A percentile compares a stretch with the other conserved stretches of the same genome.
Conservation (phyloP, 306 rosid species). For the Carpinus fangiana region DNA sequence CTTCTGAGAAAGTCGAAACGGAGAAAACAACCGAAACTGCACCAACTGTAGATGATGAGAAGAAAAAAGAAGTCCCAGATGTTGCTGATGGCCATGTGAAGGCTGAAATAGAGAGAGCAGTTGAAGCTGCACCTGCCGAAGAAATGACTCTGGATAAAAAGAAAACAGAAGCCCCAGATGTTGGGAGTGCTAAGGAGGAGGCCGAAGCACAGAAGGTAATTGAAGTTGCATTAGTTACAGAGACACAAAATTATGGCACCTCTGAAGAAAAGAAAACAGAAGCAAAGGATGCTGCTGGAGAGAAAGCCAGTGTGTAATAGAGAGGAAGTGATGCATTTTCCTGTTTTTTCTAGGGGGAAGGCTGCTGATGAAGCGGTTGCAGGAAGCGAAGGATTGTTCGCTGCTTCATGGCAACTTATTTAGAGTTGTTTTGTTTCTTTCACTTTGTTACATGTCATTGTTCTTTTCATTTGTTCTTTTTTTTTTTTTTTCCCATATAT, state of each 20-base stretch:
- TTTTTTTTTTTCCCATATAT: neutral
- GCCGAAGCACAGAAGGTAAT: constrained; percentile 26
- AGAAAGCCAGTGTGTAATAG: constrained; percentile 11
- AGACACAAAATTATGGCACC: neutral
- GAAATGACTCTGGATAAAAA: neutral
- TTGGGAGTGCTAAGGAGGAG: neutral
- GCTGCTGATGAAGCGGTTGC: neutral
- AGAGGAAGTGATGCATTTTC: constrained; percentile 3
- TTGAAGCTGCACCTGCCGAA: neutral
- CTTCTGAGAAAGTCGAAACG: neutral
- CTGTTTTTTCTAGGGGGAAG: neutral
- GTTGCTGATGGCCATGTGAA: neutral
- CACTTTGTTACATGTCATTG: neutral
- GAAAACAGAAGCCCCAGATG: neutral
- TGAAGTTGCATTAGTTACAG: constrained; percentile 4
- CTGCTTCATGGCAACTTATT: constrained; percentile 9
- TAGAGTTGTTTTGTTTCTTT: constrained; percentile 18
- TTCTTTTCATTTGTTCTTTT: constrained; percentile 16
- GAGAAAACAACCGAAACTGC: constrained; percentile 29
- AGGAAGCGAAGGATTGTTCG: neutral
- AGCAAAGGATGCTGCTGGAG: neutral
- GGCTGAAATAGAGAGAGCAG: neutral
- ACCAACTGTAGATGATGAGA: neutral
- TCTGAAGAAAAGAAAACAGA: constrained; percentile 28
- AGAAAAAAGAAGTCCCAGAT: neutral